Base-by-base conservation (phyloP, 1,284 basidiomycete genomes). In the Grifola frondosa region DNA sequence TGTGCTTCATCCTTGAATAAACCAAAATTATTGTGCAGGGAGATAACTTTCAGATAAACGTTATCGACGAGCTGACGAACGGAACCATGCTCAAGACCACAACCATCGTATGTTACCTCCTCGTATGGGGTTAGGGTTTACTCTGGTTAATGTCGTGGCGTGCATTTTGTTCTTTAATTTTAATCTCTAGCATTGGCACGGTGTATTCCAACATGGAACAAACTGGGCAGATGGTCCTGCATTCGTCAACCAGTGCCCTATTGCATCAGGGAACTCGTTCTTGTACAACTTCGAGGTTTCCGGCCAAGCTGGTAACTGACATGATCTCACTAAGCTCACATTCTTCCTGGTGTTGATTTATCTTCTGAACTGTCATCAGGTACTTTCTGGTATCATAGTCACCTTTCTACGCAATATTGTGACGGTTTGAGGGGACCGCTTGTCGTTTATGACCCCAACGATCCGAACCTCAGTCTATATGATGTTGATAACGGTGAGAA, bases 181-280 rank as follows among this genome's bases (percentile, higher is more conserved):
- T n/a, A n/a, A n/a, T n/a, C n/a, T 40, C 7, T 23, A 66, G 64
- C 67, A 69, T 40, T 68, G 67, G 66, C 65, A 66, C 23, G 63
- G 63, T 3, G 39, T 67, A 29, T 61, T 60, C 32, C 66, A 55
- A 58, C 53, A 42, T 37, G 54, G 53, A 52, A 62, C 64, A 1
- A 61, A 54, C 30, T 62, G 57, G 49, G 63, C 61, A 5, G 67
- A 68, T 23, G 65, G 66, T 6, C 46, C 54, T 5, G 55, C 64
- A 1, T 65, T 65, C 36, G 62, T 75, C 21, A 71, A 64, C 30
- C 74, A 77, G 52, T 81, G 79, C 52, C 75, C 75, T 3, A 76
- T 81, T 41, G 62, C 69, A 5, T 64, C 73, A 1, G 64, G 66
- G 0, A 47, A 64, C 10, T 65, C 63, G 11, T 80, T 75, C 63